Conservation (phyloP, 177 flowering plant genomes). For the Vitis hybrid region DNA sequence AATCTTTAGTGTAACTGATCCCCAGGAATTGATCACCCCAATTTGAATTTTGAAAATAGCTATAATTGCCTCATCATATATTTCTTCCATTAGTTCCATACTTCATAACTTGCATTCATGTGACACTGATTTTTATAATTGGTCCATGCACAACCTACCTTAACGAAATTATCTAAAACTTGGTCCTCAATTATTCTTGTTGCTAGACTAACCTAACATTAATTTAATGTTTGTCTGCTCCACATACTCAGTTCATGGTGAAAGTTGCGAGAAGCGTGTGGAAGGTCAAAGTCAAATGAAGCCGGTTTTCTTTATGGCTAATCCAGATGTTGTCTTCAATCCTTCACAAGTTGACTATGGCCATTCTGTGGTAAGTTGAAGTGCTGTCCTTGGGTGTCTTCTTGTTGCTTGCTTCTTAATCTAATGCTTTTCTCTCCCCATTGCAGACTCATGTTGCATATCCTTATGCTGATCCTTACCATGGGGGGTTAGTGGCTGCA, state of each 20-base stretch:
- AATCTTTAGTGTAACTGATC: too few relatives aligned
- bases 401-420: not conserved
- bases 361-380: conserved; percentile 47
- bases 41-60: too few relatives aligned
- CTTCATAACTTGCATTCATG: too few relatives aligned
- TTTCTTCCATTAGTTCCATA: too few relatives aligned
- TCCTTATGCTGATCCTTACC: conserved; percentile 50
- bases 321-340: conserved; percentile 35
- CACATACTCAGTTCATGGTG: conserved; percentile 31
- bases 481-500: conserved; percentile 44
- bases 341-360: conserved; percentile 40
- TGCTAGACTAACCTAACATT: not conserved
- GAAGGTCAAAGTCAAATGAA: conserved; percentile 37
- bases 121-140: too few relatives aligned
- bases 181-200: not conserved
- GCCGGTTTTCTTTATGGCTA: conserved; percentile 34
- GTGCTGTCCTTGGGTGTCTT: not conserved
- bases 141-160: not conserved
- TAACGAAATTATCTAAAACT: not conserved
- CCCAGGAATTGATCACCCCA: too few relatives aligned
- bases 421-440: conserved; percentile 10
- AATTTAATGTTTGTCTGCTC: not conserved
- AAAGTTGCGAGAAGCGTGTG: conserved; percentile 27
- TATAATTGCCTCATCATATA: too few relatives aligned
- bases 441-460: conserved; percentile 50